Conservation (phyloP, 2,329 filamentous ascomycete species). For the Phialophora chinensis region DNA sequence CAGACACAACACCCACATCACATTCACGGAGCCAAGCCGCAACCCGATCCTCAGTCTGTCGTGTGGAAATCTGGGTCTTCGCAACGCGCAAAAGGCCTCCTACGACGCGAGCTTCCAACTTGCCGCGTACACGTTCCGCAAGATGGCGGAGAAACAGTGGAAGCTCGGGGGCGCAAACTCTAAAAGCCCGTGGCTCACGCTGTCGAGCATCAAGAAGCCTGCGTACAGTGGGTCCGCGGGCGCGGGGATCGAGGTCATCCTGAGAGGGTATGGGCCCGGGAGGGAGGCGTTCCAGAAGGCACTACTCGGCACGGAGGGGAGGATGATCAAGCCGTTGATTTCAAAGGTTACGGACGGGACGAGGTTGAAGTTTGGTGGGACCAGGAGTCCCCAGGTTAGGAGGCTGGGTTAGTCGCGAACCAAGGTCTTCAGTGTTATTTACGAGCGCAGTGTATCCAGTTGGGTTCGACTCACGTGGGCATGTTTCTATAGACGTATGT, state of each 20-base stretch:
- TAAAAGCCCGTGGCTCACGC: slow-evolving; percentile 67
- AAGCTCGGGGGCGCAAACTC: slow-evolving; percentile 68
- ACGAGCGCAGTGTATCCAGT: neutral
- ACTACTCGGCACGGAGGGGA: slow-evolving; percentile 83
- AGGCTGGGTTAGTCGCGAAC: slow-evolving; percentile 66
- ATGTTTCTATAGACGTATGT: neutral
- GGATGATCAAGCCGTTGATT: slow-evolving; percentile 74
- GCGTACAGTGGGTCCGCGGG: slow-evolving; percentile 69
- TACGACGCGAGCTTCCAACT: slow-evolving; percentile 96
- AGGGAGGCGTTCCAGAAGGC: slow-evolving; percentile 90
- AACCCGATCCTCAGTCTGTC: slow-evolving; percentile 80
- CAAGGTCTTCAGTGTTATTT: neutral
- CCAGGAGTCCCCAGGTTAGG: slow-evolving; percentile 81
- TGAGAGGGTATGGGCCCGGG: slow-evolving; percentile 84
- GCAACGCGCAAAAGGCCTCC: slow-evolving; percentile 75
- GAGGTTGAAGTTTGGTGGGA: slow-evolving; percentile 93
- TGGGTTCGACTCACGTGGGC: neutral
- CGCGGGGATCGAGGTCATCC: slow-evolving; percentile 74
- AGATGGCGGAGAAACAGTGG: slow-evolving; percentile 81
- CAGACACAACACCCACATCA: slow-evolving; percentile 96
- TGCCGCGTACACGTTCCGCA: slow-evolving; percentile 78
- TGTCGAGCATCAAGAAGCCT: slow-evolving; percentile 81
- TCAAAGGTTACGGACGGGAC: slow-evolving; percentile 82
- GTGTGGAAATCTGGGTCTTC: slow-evolving; percentile 89
- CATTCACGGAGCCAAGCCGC: slow-evolving; percentile 80